Conservation (phyloP, 1,139 yeast genomes). For the Nadsonia starkeyi-henricii region DNA sequence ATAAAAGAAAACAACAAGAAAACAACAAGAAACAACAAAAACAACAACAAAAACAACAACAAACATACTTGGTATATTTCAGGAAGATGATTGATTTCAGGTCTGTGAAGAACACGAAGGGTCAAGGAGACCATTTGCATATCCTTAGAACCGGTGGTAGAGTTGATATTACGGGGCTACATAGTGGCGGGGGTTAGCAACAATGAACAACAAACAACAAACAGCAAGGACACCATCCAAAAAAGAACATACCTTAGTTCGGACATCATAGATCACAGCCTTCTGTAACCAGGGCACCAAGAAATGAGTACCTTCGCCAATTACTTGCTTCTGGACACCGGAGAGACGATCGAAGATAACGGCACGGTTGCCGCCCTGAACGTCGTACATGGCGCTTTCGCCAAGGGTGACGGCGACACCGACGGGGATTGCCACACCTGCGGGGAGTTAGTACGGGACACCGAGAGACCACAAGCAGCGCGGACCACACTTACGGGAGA, state of each 20-base stretch:
- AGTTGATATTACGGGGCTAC: slow-evolving; percentile 85
- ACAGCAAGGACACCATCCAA: too few relatives aligned
- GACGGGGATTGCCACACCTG: slow-evolving; percentile 19
- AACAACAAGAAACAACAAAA: too few relatives aligned
- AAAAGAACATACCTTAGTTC: too few relatives aligned
- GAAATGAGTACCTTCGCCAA: slow-evolving; percentile 96
- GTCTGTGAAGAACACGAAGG: slow-evolving; percentile 84
- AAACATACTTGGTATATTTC: slow-evolving; percentile 52
- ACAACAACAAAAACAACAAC: too few relatives aligned
- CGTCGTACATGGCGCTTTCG: slow-evolving; percentile 47
- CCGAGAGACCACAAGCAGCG: neutral
- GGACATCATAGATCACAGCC: slow-evolving; percentile 79
- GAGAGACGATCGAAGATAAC: slow-evolving; percentile 83
- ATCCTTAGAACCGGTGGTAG: slow-evolving; percentile 95
- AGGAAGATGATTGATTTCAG: slow-evolving; percentile 75
- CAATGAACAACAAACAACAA: too few relatives aligned
- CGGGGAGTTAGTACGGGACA: neutral
- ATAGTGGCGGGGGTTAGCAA: slow-evolving; percentile 12
- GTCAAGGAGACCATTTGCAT: slow-evolving; percentile 92
- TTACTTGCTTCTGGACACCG: slow-evolving; percentile 76
- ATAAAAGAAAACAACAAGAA: too few relatives aligned
- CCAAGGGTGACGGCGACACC: slow-evolving; percentile 14
- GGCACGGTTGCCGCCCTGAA: slow-evolving; percentile 90
- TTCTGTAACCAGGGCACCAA: slow-evolving; percentile 91
- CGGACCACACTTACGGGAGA: neutral